phyloP scores from a whole-genome alignment of 1,284 basidiomycete species.

The Tylopilus sp. region DNA sequence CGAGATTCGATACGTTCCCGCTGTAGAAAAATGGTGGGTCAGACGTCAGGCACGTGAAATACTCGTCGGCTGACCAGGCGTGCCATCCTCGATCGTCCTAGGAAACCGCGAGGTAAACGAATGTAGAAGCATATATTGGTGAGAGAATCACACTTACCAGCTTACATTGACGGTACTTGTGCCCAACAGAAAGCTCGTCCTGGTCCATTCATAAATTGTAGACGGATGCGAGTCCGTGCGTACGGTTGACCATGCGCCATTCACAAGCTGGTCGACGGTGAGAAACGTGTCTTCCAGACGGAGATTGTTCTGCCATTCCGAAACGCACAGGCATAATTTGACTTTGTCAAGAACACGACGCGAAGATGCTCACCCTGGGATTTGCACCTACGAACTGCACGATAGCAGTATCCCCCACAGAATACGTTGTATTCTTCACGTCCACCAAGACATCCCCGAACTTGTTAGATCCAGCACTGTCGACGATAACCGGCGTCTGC shows the following conservation, averaged over 20 bases:
- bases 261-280: background rate
- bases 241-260: constrained; percentile 28
- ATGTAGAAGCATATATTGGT: background rate
- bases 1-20: constrained; percentile 64
- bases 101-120: background rate
- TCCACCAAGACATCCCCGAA: constrained; percentile 70
- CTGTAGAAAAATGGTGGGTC: constrained; percentile 31
- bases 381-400: constrained; percentile 75
- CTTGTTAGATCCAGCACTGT: constrained; percentile 50
- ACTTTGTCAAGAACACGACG: background rate
- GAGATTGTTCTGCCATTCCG: constrained; percentile 46
- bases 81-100: constrained; percentile 64
- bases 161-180: constrained; percentile 62
- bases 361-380: constrained; percentile 54
- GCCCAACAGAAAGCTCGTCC: constrained; percentile 54
- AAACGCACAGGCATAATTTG: background rate
- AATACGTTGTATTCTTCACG: constrained; percentile 51
- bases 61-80: constrained; percentile 30
- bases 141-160: constrained; percentile 43
- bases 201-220: constrained; percentile 66
- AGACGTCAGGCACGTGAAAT: background rate
- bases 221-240: constrained; percentile 80
- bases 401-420: constrained; percentile 54
- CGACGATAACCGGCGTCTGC: constrained; percentile 62
- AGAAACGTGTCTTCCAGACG: constrained; percentile 1